Conservation (phyloP, 2,329 filamentous ascomycete genomes). For the Paraphoma sp. region DNA sequence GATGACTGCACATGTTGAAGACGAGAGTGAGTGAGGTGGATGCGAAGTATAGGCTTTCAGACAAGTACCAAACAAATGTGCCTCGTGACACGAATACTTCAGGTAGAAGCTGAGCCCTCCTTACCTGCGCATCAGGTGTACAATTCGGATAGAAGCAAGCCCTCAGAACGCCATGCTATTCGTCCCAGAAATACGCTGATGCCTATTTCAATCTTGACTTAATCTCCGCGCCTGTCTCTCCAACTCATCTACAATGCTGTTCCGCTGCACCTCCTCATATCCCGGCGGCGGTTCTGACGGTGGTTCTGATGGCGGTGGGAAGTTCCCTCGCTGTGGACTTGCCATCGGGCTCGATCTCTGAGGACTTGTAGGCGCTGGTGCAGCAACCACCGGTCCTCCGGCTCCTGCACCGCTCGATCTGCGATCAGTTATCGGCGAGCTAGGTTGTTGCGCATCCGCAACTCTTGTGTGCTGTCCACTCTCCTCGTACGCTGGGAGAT, state of each 20-base stretch:
- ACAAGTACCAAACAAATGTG: no score
- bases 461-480: slow-evolving; percentile 49
- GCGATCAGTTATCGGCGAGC: slow-evolving; percentile 19
- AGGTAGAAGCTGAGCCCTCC: background rate
- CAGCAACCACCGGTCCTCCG: slow-evolving; percentile 21
- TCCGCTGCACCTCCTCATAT: slow-evolving; percentile 90
- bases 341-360: slow-evolving; percentile 37
- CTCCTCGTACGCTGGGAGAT: slow-evolving; percentile 85
- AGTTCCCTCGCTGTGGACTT: slow-evolving; percentile 41
- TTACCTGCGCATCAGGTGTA: background rate
- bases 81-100: background rate
- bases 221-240: slow-evolving; percentile 54
- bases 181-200: slow-evolving; percentile 7
- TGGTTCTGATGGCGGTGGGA: slow-evolving; percentile 71
- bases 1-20: background rate
- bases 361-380: slow-evolving; percentile 26
- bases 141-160: background rate
- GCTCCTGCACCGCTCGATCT: slow-evolving; percentile 17
- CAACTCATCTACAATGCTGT: slow-evolving; percentile 75
- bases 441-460: slow-evolving; percentile 40
- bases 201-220: slow-evolving; percentile 14
- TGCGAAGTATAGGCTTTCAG: no score
- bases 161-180: slow-evolving; percentile 37
- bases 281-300: slow-evolving; percentile 83
- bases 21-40: background rate